Conservation (phyloP, 345 rosid species). For the Mangifera indica region DNA sequence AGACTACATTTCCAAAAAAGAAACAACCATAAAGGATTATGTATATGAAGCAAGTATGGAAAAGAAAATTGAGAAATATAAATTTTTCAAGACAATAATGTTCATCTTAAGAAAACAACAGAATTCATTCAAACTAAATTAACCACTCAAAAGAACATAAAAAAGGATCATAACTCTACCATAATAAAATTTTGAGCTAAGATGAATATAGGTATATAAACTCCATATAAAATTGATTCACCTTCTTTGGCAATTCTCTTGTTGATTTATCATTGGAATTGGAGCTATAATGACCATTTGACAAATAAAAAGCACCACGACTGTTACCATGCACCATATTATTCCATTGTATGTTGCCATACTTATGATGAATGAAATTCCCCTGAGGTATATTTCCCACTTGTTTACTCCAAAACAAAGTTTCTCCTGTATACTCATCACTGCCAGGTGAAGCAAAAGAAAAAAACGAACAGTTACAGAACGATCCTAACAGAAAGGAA, state of each 20-base stretch:
- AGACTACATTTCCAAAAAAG: background rate
- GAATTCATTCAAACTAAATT: background rate
- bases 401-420: conserved; percentile 21
- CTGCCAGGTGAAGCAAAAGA: conserved; percentile 10
- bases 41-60: background rate
- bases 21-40: background rate
- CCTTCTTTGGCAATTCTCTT: conserved; percentile 27
- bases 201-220: background rate
- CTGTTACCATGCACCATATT: background rate
- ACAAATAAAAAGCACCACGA: conserved; percentile 9
- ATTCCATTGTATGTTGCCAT: conserved; percentile 9
- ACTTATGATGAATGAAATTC: background rate
- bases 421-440: conserved; percentile 19
- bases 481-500: background rate
- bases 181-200: background rate
- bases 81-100: background rate
- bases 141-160: background rate
- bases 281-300: conserved; percentile 26
- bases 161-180: background rate
- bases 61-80: background rate
- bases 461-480: background rate
- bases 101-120: background rate
- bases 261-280: conserved; percentile 20
- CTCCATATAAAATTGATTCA: conserved; percentile 15
- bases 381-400: background rate